These are phyloP conservation scores for Aquilaria sinensis DNA, from an alignment of 345 rosid species.

Conservation along the genomic window DNA sequence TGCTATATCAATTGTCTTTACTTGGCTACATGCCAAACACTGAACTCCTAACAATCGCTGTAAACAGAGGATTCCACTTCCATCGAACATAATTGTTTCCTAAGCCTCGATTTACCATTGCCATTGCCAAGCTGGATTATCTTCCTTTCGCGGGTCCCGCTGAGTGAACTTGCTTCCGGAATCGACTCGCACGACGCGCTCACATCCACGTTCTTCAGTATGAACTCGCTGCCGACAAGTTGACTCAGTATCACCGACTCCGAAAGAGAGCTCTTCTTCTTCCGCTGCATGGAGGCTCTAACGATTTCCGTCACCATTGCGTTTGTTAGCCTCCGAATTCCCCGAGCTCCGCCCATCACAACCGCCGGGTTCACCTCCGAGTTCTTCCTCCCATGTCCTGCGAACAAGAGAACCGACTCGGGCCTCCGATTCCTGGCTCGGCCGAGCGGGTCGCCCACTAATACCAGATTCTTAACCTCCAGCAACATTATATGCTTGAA, in stretches of 20 bases:
- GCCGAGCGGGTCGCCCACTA: conserved; percentile 69
- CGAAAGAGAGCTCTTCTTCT: conserved; percentile 38
- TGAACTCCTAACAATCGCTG: conserved; percentile 42
- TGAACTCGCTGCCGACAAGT: conserved; percentile 45
- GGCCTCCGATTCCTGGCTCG: conserved; percentile 50
- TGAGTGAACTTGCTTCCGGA: conserved; percentile 44
- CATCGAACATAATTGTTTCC: conserved; percentile 58
- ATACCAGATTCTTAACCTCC: conserved; percentile 41
- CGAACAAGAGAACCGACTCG: conserved; percentile 49
- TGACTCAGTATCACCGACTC: conserved; percentile 64
- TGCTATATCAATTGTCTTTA: too few relatives aligned
- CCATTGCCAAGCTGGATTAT: conserved; percentile 34
- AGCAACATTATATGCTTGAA: conserved; percentile 69
- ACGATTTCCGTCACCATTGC: conserved; percentile 72
- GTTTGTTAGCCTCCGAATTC: conserved; percentile 56
- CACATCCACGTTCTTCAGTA: conserved; percentile 42
- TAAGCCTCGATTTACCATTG: conserved; percentile 32
- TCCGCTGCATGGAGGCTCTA: conserved; percentile 55
- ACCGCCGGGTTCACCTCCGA: conserved; percentile 50
- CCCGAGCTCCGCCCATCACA: conserved; percentile 67
- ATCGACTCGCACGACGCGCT: conserved; percentile 36
- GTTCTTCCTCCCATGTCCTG: conserved; percentile 23
- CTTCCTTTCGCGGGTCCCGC: conserved; percentile 17
- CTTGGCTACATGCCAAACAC: too few relatives aligned
- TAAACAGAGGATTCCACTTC: conserved; percentile 58